These are phyloP conservation scores for Paraconiothyrium sp. DNA, from an alignment of 2,329 filamentous ascomycete genomes.

Conservation along the genomic window DNA sequence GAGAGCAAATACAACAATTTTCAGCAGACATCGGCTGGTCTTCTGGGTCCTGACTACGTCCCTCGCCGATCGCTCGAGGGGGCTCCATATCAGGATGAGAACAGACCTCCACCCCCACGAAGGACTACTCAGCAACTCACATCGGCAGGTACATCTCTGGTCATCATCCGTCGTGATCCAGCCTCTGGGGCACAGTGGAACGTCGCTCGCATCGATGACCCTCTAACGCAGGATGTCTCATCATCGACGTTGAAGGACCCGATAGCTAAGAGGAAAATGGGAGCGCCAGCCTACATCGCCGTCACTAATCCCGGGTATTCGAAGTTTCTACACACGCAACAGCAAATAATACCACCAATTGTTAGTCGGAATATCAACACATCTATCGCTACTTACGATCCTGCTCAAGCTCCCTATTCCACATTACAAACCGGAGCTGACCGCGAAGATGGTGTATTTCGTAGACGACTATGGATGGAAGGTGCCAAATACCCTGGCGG, in stretches of 20 bases:
- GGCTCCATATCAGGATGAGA: slow-evolving; percentile 31
- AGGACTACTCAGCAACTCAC: slow-evolving; percentile 30
- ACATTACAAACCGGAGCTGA: slow-evolving; percentile 9
- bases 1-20: slow-evolving; percentile 41
- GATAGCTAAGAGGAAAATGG: slow-evolving; percentile 46
- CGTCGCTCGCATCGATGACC: slow-evolving; percentile 59
- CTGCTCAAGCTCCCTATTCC: neutral
- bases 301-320: slow-evolving; percentile 68
- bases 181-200: slow-evolving; percentile 61
- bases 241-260: slow-evolving; percentile 51
- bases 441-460: slow-evolving; percentile 43
- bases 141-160: slow-evolving; percentile 46
- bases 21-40: slow-evolving; percentile 24
- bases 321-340: slow-evolving; percentile 59
- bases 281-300: slow-evolving; percentile 61
- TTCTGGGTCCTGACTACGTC: slow-evolving; percentile 31
- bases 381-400: slow-evolving; percentile 24
- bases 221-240: slow-evolving; percentile 54
- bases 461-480: slow-evolving; percentile 60
- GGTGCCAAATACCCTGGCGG: slow-evolving; percentile 52
- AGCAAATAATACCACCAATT: slow-evolving; percentile 22
- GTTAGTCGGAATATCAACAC: slow-evolving; percentile 28
- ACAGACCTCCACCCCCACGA: slow-evolving; percentile 29
- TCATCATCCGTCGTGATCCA: slow-evolving; percentile 62
- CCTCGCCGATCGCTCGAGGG: slow-evolving; percentile 39